Evolutionary conservation across 164 flowering plant genomes (phyloP).

Genomic region (Macadamia integrifolia): DNA sequence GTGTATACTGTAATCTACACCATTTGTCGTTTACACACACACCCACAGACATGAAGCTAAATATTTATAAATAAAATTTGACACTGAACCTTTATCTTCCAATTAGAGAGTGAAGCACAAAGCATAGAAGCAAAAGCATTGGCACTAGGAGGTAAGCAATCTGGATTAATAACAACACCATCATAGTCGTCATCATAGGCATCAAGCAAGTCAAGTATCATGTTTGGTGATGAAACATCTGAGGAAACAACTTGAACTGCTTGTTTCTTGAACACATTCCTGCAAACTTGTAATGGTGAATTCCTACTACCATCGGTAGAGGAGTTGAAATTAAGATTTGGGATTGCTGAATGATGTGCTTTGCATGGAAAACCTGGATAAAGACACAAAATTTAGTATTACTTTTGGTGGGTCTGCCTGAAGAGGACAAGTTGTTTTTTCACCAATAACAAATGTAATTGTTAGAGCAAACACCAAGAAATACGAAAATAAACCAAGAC

Average conservation of each 20-base stretch:
- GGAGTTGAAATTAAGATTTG: slow-evolving; percentile 6
- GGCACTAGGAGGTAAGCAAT: slow-evolving; percentile 39
- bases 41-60: background rate
- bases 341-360: background rate
- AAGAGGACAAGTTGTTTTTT: too few relatives aligned
- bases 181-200: slow-evolving; percentile 55
- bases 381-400: too few relatives aligned
- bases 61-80: background rate
- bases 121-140: slow-evolving; percentile 44
- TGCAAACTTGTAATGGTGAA: slow-evolving; percentile 6
- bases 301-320: background rate
- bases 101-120: slow-evolving; percentile 36
- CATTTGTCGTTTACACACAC: too few relatives aligned
- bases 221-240: slow-evolving; percentile 21
- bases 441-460: too few relatives aligned
- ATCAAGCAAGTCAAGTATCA: slow-evolving; percentile 29
- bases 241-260: slow-evolving; percentile 31
- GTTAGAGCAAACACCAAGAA: too few relatives aligned
- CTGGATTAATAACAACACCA: slow-evolving; percentile 43
- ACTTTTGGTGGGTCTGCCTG: too few relatives aligned
- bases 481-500: too few relatives aligned
- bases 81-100: slow-evolving; percentile 44
- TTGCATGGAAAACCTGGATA: slow-evolving; percentile 13
- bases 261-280: slow-evolving; percentile 10
- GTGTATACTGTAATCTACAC: too few relatives aligned